Base-by-base conservation (phyloP, 2,329 filamentous ascomycete species). In the Talaromyces sp. region DNA sequence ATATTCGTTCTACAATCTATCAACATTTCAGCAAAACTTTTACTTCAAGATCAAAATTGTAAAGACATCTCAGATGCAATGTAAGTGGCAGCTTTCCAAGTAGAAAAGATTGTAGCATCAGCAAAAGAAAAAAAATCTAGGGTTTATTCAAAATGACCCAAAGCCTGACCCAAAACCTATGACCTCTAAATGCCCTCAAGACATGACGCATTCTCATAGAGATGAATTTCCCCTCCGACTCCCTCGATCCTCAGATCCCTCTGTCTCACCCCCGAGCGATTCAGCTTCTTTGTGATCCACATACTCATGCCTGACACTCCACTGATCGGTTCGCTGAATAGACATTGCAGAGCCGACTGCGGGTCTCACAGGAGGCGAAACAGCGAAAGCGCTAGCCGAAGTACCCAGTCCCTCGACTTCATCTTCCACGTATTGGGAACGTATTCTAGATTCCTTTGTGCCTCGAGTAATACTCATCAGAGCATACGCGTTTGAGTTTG, bases 351-450 rank as follows among this genome's bases (percentile, higher is more conserved):
- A 43, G 13, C 19, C 35, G 54, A 16, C 13, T 14, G 14, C 35
- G n/a, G 19, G 54, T 43, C 54, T 58, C 37, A 58, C 37, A 58
- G 54, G 35, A 13, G 54, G 2, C 19, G 54, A 43, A 27, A 58
- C 54, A 43, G 54, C 54, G 35, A 58, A 58, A 58, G 54, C 54
- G 22, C 54, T 58, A 14, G 54, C 54, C 35, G 19, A 58, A 43
- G 54, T 27, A 24, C 54, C 54, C 54, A 58, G 54, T 27, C 22
- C 54, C 22, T 58, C 54, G 13, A 24, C 19, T 19, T 58, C 54
- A 27, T 58, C 54, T 43, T 58, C 54, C 35, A 22, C 6, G 19
- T 19, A 41, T 43, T 58, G 54, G 19, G n/a, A 58, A 19, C 54
- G 54, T 37, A 19, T 41, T 14, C 19, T 58, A 31, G 35, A 58